Base-by-base conservation (phyloP, 2,329 filamentous ascomycete genomes). In the Tolypocladium ovalisporum region DNA sequence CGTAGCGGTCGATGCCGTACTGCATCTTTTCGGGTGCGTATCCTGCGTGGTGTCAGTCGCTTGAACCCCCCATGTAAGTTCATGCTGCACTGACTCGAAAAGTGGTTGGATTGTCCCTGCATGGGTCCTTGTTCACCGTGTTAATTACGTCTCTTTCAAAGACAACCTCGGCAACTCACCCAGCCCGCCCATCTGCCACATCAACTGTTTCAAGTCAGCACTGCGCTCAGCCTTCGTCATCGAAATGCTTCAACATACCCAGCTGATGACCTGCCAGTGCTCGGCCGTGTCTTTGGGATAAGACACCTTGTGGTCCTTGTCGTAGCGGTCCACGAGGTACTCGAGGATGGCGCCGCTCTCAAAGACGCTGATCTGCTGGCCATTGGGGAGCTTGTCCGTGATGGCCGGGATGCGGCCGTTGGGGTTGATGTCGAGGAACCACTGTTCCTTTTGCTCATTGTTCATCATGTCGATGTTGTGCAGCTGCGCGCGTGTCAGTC, bases 401-500 rank as follows among this genome's bases (percentile, higher is more conserved):
- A 96, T 66, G 58, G 91, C 91, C 4, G 91, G 92, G 65, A 96
- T 96, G 63, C 91, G 88, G 62, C 91, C 91, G 70, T 96, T 96
- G 62, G 91, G 91, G 73, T 96, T 96, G 75, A 96, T 95, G 55
- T 86, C 85, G 34, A 95, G 81, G 74, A 93, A 97, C 90, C 89
- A 95, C 19, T 83, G 83, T 71, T 93, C 76, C 69, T 94, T 95
- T 66, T 95, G 90, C n/a, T 76, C 80, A 69, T 90, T 88, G 61
- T 88, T 88, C 61, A 71, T 75, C 59, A 95, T 80, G n/a, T 88
- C 80, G 65, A 95, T 85, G 49, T 81, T 77, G 55, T 86, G 81
- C 49, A 75, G 69, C 76, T 78, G 52, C 4, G 8, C 3, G 6
- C 36, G 52, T n/a, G 35, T 37, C 13, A 35, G 47, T 40, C 35